Evolutionary conservation across 2,329 filamentous ascomycete species (phyloP).

Genomic region (Fusarium xyrophilum): DNA sequence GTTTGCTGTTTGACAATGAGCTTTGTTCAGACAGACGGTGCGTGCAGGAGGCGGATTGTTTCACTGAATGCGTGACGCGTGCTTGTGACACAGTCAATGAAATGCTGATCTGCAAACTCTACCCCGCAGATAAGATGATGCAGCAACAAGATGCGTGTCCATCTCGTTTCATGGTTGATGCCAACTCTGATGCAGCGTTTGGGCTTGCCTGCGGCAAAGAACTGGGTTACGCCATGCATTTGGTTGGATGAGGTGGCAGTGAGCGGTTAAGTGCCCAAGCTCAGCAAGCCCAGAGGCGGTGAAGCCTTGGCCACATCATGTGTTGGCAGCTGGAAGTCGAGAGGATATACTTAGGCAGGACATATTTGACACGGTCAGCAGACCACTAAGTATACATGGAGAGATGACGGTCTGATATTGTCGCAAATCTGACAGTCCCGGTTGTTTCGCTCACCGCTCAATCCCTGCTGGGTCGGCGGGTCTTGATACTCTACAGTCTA

Average conservation of each 20-base stretch:
- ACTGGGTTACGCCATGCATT: slow-evolving; percentile 2
- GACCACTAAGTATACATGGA: fast-evolving
- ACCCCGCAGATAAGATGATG: not conserved
- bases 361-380: not conserved
- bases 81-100: not conserved
- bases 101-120: not conserved
- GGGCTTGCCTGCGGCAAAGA: not conserved
- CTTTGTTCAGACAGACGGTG: fast-evolving
- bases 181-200: not conserved
- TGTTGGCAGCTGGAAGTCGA: slow-evolving; percentile 21
- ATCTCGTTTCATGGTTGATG: not conserved
- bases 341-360: not conserved
- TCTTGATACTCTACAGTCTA: not conserved
- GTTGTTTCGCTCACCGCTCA: slow-evolving; percentile 27
- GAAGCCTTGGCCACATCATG: slow-evolving; percentile 23
- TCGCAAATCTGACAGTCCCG: not conserved
- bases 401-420: not conserved
- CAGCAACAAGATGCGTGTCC: not conserved
- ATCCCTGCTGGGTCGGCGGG: slow-evolving; percentile 6
- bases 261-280: slow-evolving; percentile 1
- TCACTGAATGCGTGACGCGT: not conserved
- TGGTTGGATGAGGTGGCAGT: slow-evolving; percentile 17
- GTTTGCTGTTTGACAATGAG: not conserved
- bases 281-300: slow-evolving; percentile 21
- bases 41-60: not conserved